phyloP scores from a whole-genome alignment of 2,329 filamentous ascomycete species.

The Fusarium secorum region DNA sequence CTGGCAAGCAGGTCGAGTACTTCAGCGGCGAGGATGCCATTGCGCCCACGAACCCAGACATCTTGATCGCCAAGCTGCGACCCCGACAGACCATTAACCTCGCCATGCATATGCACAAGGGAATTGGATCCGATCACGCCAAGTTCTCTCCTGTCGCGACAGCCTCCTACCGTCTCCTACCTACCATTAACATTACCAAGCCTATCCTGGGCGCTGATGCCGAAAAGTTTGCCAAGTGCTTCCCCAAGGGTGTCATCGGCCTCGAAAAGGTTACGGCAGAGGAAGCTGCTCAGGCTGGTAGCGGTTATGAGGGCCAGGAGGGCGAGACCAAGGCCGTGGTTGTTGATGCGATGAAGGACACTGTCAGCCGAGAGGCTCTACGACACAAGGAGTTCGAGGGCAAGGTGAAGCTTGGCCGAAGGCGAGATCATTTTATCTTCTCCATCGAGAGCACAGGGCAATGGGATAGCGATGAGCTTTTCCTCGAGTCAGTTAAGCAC shows the following conservation, averaged over 20 bases:
- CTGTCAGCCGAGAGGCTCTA: conserved; percentile 90
- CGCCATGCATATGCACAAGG: conserved; percentile 93
- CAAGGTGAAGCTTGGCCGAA: conserved; percentile 91
- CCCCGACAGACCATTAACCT: conserved; percentile 88
- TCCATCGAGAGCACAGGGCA: conserved; percentile 94
- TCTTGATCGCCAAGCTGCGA: conserved; percentile 91
- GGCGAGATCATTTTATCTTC: conserved; percentile 97
- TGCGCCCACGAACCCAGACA: conserved; percentile 84
- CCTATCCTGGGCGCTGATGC: conserved; percentile 90
- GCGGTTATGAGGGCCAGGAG: conserved; percentile 75
- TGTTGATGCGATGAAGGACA: conserved; percentile 87
- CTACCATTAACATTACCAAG: conserved; percentile 81
- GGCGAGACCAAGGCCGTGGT: conserved; percentile 91
- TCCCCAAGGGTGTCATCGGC: conserved; percentile 85
- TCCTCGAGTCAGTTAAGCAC: conserved; percentile 85
- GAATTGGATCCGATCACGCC: conserved; percentile 90
- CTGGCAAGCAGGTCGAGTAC: conserved; percentile 73
- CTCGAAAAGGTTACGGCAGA: conserved; percentile 74
- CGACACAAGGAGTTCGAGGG: conserved; percentile 92
- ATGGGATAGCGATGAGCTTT: conserved; percentile 91
- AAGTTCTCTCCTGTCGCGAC: conserved; percentile 98
- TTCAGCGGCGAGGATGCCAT: conserved; percentile 76
- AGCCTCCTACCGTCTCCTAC: conserved; percentile 89
- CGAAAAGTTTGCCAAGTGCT: conserved; percentile 88
- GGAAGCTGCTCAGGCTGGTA: conserved; percentile 67